Evolutionary conservation across 257 asterid species (phyloP).

Genomic region (Nicotiana sylvestris): DNA sequence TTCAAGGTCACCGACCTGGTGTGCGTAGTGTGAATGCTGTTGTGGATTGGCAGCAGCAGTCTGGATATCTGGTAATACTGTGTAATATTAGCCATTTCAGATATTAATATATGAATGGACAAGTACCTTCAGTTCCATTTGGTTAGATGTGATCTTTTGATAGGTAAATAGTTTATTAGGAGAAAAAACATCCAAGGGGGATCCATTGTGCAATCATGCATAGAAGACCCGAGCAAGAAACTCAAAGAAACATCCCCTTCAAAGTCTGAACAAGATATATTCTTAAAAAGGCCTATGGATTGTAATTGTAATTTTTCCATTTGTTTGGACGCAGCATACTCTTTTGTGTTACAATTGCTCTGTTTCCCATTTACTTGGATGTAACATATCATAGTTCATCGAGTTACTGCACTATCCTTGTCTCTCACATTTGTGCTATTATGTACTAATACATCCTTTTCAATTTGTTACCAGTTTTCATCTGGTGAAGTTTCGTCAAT

Average conservation of each 20-base stretch:
- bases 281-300: background rate
- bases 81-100: background rate
- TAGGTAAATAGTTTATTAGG: background rate
- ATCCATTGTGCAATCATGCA: background rate
- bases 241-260: background rate
- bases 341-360: background rate
- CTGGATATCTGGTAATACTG: constrained; percentile 56
- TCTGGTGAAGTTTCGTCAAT: constrained; percentile 86
- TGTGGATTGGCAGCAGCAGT: constrained; percentile 99
- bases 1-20: constrained; percentile 87
- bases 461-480: constrained; percentile 50
- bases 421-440: background rate
- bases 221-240: background rate
- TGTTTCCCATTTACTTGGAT: background rate
- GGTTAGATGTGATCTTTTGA: background rate
- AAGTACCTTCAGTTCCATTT: background rate
- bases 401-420: background rate
- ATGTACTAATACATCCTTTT: constrained; percentile 10
- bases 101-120: constrained; percentile 1
- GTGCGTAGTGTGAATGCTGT: constrained; percentile 86
- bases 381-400: background rate
- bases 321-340: background rate
- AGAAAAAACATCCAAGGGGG: background rate
- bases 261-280: background rate
- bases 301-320: background rate